Conservation (phyloP, 2,329 filamentous ascomycete species). For the Neospermospora avenae region DNA sequence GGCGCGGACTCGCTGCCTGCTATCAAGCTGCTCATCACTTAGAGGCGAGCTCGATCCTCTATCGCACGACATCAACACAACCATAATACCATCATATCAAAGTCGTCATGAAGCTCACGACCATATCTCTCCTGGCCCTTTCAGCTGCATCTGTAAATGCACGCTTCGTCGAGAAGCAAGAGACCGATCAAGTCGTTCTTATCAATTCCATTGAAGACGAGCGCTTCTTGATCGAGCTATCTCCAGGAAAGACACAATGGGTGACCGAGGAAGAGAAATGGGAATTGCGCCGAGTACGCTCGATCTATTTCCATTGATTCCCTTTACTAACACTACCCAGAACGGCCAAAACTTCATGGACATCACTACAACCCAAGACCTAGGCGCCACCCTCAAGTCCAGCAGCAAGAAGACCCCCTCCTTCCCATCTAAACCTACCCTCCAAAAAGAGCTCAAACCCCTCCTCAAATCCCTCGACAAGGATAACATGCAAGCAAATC, state of each 20-base stretch:
- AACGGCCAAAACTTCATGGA: slow-evolving; percentile 90
- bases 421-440: slow-evolving; percentile 64
- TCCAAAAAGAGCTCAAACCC: slow-evolving; percentile 63
- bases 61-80: not conserved
- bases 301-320: not conserved
- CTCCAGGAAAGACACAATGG: slow-evolving; percentile 79
- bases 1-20: not conserved
- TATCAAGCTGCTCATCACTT: not conserved
- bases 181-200: slow-evolving; percentile 49
- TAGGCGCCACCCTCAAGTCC: slow-evolving; percentile 47
- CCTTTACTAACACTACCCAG: slow-evolving; percentile 44
- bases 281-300: slow-evolving; percentile 74
- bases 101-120: slow-evolving; percentile 48
- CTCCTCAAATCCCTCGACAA: slow-evolving; percentile 54
- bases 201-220: slow-evolving; percentile 44
- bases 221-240: slow-evolving; percentile 75
- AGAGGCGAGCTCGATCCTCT: not conserved
- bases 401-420: slow-evolving; percentile 44
- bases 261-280: slow-evolving; percentile 95
- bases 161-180: slow-evolving; percentile 53
- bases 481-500: slow-evolving; percentile 70
- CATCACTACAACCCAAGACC: slow-evolving; percentile 72
- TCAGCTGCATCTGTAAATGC: slow-evolving; percentile 51
- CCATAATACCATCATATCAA: slow-evolving; percentile 1
- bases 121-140: slow-evolving; percentile 49